Conservation (phyloP, 1,284 basidiomycete species). For the Volvariella surrecta region DNA sequence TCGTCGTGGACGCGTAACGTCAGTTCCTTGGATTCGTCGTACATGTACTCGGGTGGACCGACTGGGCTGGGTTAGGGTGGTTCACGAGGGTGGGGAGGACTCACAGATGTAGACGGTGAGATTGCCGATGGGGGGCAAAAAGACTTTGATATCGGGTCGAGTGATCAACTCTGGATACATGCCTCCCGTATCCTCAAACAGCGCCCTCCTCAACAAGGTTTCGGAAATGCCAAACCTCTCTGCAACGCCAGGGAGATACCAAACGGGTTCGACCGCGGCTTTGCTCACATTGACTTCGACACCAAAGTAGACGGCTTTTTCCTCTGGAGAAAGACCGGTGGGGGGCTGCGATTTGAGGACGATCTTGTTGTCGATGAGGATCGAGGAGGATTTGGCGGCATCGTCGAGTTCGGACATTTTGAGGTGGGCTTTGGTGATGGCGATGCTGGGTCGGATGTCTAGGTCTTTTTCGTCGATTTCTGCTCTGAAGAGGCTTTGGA, state of each 20-base stretch:
- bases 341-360: constrained; percentile 56
- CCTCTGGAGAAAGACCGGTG: constrained; percentile 39
- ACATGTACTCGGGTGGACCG: constrained; percentile 73
- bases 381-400: constrained; percentile 61
- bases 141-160: constrained; percentile 90
- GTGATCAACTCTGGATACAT: constrained; percentile 97
- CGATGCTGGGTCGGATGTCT: constrained; percentile 86
- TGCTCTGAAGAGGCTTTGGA: constrained; percentile 68
- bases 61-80: constrained; percentile 32
- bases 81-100: constrained; percentile 12
- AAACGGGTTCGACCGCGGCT: constrained; percentile 88
- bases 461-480: constrained; percentile 54
- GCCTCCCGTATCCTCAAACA: constrained; percentile 94
- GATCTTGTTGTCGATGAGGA: constrained; percentile 79
- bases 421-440: constrained; percentile 83
- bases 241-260: constrained; percentile 93
- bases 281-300: constrained; percentile 86
- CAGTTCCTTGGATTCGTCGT: constrained; percentile 77
- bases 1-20: constrained; percentile 93
- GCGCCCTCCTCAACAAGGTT: constrained; percentile 72
- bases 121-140: constrained; percentile 91
- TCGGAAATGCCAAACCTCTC: constrained; percentile 87
- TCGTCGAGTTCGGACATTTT: constrained; percentile 92
- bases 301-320: constrained; percentile 59
- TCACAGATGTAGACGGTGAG: constrained; percentile 90